These are phyloP conservation scores for Tricharina praecox DNA, from an alignment of 495 filamentous ascomycete genomes.

Conservation along the genomic window DNA sequence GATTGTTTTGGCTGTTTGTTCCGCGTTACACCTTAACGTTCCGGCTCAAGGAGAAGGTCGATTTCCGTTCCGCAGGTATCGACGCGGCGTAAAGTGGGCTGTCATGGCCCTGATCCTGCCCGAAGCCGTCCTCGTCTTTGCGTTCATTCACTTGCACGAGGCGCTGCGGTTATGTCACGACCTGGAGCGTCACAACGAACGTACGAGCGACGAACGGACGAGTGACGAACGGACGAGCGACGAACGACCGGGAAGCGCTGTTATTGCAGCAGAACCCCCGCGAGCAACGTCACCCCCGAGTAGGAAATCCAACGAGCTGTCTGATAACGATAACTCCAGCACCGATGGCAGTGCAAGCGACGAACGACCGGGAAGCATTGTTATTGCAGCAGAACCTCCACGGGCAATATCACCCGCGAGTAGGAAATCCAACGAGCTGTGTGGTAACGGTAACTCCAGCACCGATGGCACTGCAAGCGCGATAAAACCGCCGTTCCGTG, in stretches of 20 bases:
- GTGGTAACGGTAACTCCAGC: neutral
- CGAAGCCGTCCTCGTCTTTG: constrained; percentile 7
- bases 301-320: neutral
- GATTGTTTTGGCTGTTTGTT: constrained; percentile 2
- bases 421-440: neutral
- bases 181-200: neutral
- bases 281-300: neutral
- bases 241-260: neutral
- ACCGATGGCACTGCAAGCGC: neutral
- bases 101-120: constrained; percentile 1
- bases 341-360: no score
- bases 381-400: no score
- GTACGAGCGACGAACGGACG: neutral
- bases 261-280: neutral
- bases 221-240: neutral
- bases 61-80: neutral
- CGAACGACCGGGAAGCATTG: no score
- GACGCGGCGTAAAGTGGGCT: constrained; percentile 4
- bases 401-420: no score
- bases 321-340: neutral
- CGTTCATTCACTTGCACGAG: constrained; percentile 1
- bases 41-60: neutral
- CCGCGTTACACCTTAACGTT: constrained; percentile 10
- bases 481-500: neutral
- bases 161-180: neutral